Base-by-base conservation (phyloP, 495 filamentous ascomycete species). In the Podospora appendiculata region DNA sequence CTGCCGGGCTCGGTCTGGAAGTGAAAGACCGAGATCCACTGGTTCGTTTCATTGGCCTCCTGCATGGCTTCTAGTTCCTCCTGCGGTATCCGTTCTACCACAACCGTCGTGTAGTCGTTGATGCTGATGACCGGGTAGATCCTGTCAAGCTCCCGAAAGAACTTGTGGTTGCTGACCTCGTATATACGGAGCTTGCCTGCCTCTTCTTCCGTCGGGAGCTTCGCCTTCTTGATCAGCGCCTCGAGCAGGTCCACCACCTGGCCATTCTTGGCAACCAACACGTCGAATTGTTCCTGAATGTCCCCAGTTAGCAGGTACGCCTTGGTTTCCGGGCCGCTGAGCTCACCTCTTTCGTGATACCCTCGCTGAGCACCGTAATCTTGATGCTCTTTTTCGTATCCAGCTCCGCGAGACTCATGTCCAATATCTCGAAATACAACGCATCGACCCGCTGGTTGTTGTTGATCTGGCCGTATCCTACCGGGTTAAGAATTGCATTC, bases 351-450 rank as follows among this genome's bases (percentile, higher is more conserved):
- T 96, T 97, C 6, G 80, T 77, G 54, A 96, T 86, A 19, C 94
- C 93, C 52, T 99, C 94, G 19, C 83, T 85, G 39, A 99, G 75
- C 81, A 85, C 89, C 7, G 77, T 86, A 40, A 99, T 70, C 63
- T 87, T 90, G 55, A 96, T 67, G 50, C 66, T 77, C 67, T 91
- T 96, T 71, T 93, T 91, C 32, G 85, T 91, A 58, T 99, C 94
- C 36, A 90, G 76, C 63, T 99, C 94, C 46, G 86, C 89, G 45
- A 99, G 71, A 53, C 88, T 95, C 71, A 95, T 90, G 44, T 99
- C 93, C 32, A 99, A 72, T 13, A 96, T 78, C 66, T 99, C 93
- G 56, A 89, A 97, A 65, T 82, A 96, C 32, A 99, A 70, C 8
- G 83, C 79, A 67, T 96, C 90, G 32, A 76, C 60, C 35, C 83